Evolutionary conservation across 768 basidiomycete genomes (phyloP).

Genomic region (Lentinula edodes): DNA sequence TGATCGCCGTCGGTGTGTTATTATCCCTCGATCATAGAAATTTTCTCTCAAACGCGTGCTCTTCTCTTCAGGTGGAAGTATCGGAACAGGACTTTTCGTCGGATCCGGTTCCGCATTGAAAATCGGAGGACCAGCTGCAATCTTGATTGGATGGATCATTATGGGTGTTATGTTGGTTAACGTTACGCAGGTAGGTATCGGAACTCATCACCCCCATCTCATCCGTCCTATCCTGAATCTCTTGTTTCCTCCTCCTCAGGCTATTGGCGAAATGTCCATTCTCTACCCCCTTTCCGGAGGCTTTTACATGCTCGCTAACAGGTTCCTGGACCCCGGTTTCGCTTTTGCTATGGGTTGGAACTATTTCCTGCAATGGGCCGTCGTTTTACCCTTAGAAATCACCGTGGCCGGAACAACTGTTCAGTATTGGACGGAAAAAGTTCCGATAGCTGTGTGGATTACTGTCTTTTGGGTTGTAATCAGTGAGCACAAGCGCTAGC

Average conservation of each 20-base stretch:
- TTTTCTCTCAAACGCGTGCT: neutral
- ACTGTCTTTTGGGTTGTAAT: slow-evolving; percentile 39
- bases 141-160: slow-evolving; percentile 39
- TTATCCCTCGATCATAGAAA: neutral
- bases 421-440: slow-evolving; percentile 35
- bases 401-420: slow-evolving; percentile 41
- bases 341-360: slow-evolving; percentile 49
- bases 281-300: slow-evolving; percentile 44
- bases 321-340: slow-evolving; percentile 42
- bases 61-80: slow-evolving; percentile 25
- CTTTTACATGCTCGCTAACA: slow-evolving; percentile 41
- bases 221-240: neutral
- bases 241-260: slow-evolving; percentile 17
- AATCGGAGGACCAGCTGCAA: slow-evolving; percentile 35
- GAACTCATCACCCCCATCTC: neutral
- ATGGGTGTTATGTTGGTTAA: slow-evolving; percentile 45
- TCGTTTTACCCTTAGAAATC: slow-evolving; percentile 38
- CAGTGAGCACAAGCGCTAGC: slow-evolving; percentile 14
- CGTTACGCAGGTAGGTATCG: slow-evolving; percentile 33
- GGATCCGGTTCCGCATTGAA: slow-evolving; percentile 36
- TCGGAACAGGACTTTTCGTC: slow-evolving; percentile 45
- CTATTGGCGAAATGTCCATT: slow-evolving; percentile 46
- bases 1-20: slow-evolving; percentile 44
- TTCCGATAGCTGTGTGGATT: slow-evolving; percentile 39
- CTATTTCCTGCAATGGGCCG: slow-evolving; percentile 41